These are phyloP conservation scores for Hypsizygus marmoreus DNA, from an alignment of 768 basidiomycete species.

Conservation along the genomic window DNA sequence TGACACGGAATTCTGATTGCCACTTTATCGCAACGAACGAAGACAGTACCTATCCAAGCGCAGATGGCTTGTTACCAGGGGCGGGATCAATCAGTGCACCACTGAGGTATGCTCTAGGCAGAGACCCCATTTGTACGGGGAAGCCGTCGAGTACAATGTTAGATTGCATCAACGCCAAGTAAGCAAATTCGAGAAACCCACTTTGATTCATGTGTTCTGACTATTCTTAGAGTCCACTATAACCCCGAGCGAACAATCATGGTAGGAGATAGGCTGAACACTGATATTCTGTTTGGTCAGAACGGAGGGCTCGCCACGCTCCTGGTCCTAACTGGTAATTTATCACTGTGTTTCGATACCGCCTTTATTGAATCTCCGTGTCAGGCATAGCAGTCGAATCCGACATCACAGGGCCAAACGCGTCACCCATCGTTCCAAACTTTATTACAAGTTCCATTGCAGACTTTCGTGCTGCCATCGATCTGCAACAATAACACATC, in stretches of 20 bases:
- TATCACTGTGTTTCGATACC: slow-evolving; percentile 1
- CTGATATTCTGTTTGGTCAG: slow-evolving; percentile 93
- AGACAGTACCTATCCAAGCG: slow-evolving; percentile 87
- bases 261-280: slow-evolving; percentile 94
- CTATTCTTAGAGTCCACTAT: slow-evolving; percentile 68
- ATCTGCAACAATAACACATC: not conserved
- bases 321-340: slow-evolving; percentile 86
- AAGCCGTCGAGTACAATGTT: slow-evolving; percentile 93
- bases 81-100: slow-evolving; percentile 85
- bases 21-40: slow-evolving; percentile 90
- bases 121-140: slow-evolving; percentile 77
- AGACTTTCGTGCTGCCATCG: slow-evolving; percentile 57
- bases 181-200: slow-evolving; percentile 15
- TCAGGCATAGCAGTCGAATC: slow-evolving; percentile 77
- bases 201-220: slow-evolving; percentile 5
- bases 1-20: slow-evolving; percentile 77
- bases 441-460: slow-evolving; percentile 82
- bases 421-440: slow-evolving; percentile 76
- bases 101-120: slow-evolving; percentile 69
- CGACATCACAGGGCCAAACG: slow-evolving; percentile 70
- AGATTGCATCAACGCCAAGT: slow-evolving; percentile 83
- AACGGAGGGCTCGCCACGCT: slow-evolving; percentile 84
- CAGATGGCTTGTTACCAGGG: slow-evolving; percentile 76
- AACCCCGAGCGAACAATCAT: slow-evolving; percentile 89
- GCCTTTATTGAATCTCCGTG: not conserved